These are phyloP conservation scores for Glebionis coronaria DNA, from an alignment of 129 eudicot species.

Conservation along the genomic window DNA sequence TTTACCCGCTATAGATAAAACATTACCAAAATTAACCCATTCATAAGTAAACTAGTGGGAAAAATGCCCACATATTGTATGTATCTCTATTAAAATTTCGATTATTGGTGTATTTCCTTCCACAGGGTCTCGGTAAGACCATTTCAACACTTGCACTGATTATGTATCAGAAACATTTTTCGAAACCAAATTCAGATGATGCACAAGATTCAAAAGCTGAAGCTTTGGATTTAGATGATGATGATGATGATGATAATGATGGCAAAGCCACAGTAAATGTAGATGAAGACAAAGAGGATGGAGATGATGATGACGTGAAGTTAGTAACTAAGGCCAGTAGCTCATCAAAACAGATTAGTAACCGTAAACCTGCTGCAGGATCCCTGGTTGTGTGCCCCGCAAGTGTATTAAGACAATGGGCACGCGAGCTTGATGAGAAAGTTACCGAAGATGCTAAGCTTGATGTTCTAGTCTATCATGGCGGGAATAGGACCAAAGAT, in stretches of 20 bases:
- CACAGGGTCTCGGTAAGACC: conserved; percentile 95
- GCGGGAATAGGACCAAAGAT: conserved; percentile 74
- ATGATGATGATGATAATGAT: conserved; percentile 45
- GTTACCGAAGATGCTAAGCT: conserved; percentile 61
- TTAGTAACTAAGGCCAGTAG: conserved; percentile 47
- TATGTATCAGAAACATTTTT: conserved; percentile 41
- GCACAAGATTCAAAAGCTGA: conserved; percentile 35
- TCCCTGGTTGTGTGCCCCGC: conserved; percentile 98
- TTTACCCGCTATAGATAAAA: neutral
- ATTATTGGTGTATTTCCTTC: conserved; percentile 21
- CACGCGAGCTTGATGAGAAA: conserved; percentile 85
- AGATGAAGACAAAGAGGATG: conserved; percentile 45
- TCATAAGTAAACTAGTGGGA: neutral
- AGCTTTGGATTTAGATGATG: conserved; percentile 77
- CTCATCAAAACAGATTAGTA: conserved; percentile 32
- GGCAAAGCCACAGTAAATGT: conserved; percentile 31
- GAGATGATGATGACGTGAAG: conserved; percentile 43
- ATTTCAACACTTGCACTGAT: conserved; percentile 89
- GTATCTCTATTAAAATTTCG: neutral
- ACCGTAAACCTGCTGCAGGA: conserved; percentile 76
- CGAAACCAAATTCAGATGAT: conserved; percentile 49
- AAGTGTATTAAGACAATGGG: conserved; percentile 94
- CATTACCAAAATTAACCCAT: neutral
- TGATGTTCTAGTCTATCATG: conserved; percentile 77
- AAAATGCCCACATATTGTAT: neutral